These are phyloP conservation scores for Wickerhamomyces bisporus DNA, from an alignment of 805 yeast species.

Conservation along the genomic window DNA sequence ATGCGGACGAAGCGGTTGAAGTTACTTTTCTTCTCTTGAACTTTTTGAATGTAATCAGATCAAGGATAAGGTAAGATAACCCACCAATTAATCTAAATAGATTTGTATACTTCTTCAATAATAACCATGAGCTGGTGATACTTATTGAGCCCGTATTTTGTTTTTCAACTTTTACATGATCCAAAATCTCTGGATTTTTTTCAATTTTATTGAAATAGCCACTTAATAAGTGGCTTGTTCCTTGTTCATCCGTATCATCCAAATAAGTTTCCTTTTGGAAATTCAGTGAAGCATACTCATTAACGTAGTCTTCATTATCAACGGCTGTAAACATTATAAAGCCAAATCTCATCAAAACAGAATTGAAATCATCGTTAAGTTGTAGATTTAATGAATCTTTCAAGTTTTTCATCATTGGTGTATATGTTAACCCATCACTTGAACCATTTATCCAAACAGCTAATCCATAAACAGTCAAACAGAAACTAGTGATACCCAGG, in stretches of 20 bases:
- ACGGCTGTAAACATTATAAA: slow-evolving; percentile 62
- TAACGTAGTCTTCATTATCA: slow-evolving; percentile 58
- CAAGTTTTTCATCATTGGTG: slow-evolving; percentile 31
- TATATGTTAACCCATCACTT: slow-evolving; percentile 25
- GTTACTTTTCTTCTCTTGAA: slow-evolving; percentile 9
- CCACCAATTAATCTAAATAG: slow-evolving; percentile 9
- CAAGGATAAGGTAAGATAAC: slow-evolving; percentile 5
- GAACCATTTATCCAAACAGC: slow-evolving; percentile 57
- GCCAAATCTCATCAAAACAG: slow-evolving; percentile 55
- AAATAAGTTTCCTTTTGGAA: slow-evolving; percentile 54
- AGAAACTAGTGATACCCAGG: slow-evolving; percentile 42
- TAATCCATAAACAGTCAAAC: slow-evolving; percentile 46
- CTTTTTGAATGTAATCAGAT: neutral
- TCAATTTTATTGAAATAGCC: slow-evolving; percentile 21
- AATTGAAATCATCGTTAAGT: slow-evolving; percentile 59
- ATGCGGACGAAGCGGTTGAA: too few species aligned
- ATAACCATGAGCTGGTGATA: slow-evolving; percentile 8
- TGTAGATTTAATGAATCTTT: slow-evolving; percentile 34
- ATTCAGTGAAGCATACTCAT: slow-evolving; percentile 46
- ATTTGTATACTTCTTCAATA: slow-evolving; percentile 10
- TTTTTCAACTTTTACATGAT: neutral
- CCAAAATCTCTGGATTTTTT: slow-evolving; percentile 17
- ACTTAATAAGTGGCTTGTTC: slow-evolving; percentile 15
- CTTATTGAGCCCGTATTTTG: neutral
- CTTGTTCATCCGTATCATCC: slow-evolving; percentile 25